Conservation (phyloP, 208 protist genomes). For the Leishmania lainsoni region DNA sequence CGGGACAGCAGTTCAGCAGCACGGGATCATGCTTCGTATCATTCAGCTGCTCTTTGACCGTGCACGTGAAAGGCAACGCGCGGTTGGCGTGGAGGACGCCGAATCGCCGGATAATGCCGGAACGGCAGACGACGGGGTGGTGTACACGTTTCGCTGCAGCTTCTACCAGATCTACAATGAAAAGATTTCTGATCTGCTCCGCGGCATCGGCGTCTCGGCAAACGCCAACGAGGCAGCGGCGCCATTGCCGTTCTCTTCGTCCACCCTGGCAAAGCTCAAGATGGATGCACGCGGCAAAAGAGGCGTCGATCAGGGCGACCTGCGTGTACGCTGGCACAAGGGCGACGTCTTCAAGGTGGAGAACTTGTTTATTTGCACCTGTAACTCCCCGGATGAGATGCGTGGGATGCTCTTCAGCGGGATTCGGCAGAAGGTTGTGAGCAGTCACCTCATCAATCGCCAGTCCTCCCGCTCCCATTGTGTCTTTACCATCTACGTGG, state of each 20-base stretch:
- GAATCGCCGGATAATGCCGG: background rate
- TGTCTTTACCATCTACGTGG: conserved; percentile 89
- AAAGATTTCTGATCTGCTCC: conserved; percentile 82
- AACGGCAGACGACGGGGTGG: conserved; percentile 30
- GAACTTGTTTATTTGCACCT: conserved; percentile 88
- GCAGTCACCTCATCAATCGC: conserved; percentile 84
- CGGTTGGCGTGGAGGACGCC: conserved; percentile 4
- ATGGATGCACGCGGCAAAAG: background rate
- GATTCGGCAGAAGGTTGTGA: conserved; percentile 76
- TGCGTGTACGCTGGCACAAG: conserved; percentile 66
- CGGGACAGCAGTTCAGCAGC: conserved; percentile 30
- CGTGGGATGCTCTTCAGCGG: conserved; percentile 76
- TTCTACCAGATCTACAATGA: conserved; percentile 94
- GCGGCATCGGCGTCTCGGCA: conserved; percentile 13
- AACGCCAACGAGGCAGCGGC: background rate
- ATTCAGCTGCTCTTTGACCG: conserved; percentile 86
- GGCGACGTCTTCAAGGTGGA: conserved; percentile 84
- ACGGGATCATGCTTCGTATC: conserved; percentile 78
- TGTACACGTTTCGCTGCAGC: conserved; percentile 82
- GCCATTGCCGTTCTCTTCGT: background rate
- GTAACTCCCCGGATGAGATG: conserved; percentile 66
- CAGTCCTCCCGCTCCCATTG: conserved; percentile 93
- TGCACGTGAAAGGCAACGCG: conserved; percentile 44
- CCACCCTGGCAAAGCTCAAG: background rate
- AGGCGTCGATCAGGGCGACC: conserved; percentile 21